These are phyloP conservation scores for Arctium minus DNA, from an alignment of 129 eudicot genomes.

Conservation along the genomic window DNA sequence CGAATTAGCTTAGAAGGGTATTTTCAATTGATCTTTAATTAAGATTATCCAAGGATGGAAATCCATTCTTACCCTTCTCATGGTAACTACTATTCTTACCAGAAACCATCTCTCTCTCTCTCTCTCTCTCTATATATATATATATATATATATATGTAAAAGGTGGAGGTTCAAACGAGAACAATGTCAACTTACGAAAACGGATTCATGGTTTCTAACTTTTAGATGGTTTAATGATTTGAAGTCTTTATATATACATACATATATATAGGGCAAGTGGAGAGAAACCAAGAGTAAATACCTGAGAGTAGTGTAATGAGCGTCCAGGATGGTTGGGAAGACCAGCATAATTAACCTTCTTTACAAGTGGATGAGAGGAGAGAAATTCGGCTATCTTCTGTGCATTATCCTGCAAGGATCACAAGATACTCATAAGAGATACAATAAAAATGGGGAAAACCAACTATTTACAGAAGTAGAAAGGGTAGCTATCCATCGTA, in stretches of 20 bases:
- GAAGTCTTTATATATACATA: too few species aligned
- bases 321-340: slow-evolving; percentile 90
- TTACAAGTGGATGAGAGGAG: slow-evolving; percentile 75
- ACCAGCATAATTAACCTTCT: slow-evolving; percentile 90
- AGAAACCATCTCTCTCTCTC: too few species aligned
- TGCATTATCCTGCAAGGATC: slow-evolving; percentile 73
- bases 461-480: neutral
- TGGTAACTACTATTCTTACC: too few species aligned
- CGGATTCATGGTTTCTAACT: too few species aligned
- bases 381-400: slow-evolving; percentile 94
- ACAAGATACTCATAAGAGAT: neutral
- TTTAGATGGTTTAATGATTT: too few species aligned
- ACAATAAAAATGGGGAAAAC: neutral
- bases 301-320: slow-evolving; percentile 93
- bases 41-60: too few species aligned
- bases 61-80: too few species aligned
- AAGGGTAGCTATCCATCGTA: neutral
- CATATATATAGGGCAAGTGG: neutral
- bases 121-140: too few species aligned
- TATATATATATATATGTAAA: neutral
- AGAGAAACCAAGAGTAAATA: slow-evolving; percentile 19
- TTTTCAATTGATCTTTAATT: too few species aligned
- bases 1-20: too few species aligned
- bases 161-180: neutral
- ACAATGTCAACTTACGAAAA: neutral